These are phyloP conservation scores for Bathelium albidoporum DNA, from an alignment of 495 filamentous ascomycete species.

Conservation along the genomic window DNA sequence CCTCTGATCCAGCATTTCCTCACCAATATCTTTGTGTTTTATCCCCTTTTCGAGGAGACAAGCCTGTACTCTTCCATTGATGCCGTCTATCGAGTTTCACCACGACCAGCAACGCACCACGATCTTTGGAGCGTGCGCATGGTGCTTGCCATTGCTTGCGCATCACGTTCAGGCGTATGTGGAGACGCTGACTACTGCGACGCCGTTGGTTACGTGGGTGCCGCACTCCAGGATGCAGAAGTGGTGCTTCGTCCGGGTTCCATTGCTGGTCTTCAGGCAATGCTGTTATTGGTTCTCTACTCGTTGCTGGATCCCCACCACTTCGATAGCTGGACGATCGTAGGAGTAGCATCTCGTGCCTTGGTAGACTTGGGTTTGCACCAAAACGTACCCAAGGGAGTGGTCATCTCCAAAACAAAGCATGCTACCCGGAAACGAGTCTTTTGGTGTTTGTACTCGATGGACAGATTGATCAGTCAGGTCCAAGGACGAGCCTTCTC, in stretches of 20 bases:
- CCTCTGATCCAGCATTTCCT: conserved; percentile 71
- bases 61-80: conserved; percentile 66
- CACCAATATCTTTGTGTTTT: conserved; percentile 63
- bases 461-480: conserved; percentile 79
- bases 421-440: conserved; percentile 67
- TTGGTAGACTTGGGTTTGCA: conserved; percentile 82
- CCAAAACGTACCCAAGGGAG: conserved; percentile 67
- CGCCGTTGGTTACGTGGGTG: conserved; percentile 54
- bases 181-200: conserved; percentile 54
- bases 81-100: conserved; percentile 59
- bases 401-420: conserved; percentile 47
- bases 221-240: conserved; percentile 65
- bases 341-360: conserved; percentile 75
- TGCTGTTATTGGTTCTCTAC: conserved; percentile 77
- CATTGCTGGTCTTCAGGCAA: conserved; percentile 68
- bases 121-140: conserved; percentile 82
- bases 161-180: conserved; percentile 56
- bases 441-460: conserved; percentile 75
- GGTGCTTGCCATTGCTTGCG: conserved; percentile 72
- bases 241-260: conserved; percentile 74
- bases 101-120: conserved; percentile 51
- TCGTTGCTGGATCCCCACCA: conserved; percentile 77
- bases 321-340: conserved; percentile 83
- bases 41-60: conserved; percentile 70
- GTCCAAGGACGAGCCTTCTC: conserved; percentile 74